Conservation (phyloP, 768 basidiomycete species). For the Boletus vinaceobasis region DNA sequence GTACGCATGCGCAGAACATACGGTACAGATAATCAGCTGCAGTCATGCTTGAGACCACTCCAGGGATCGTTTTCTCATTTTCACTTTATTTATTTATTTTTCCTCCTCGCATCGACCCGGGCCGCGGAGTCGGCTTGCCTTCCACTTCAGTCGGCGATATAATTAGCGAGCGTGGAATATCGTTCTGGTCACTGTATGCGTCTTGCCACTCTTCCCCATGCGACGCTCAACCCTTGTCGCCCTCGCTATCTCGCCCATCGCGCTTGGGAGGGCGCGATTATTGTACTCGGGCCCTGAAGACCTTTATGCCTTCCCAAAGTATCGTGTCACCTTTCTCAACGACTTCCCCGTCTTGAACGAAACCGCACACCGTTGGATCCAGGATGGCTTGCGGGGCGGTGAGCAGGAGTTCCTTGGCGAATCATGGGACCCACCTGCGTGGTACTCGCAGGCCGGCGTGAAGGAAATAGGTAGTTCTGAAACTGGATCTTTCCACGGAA, state of each 20-base stretch:
- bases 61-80: not conserved
- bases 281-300: conserved; percentile 78
- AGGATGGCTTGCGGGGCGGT: conserved; percentile 68
- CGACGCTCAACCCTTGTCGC: conserved; percentile 12
- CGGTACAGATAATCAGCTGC: not conserved
- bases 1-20: conserved; percentile 3
- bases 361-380: conserved; percentile 74
- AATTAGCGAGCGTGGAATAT: conserved; percentile 22
- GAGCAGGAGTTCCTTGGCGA: conserved; percentile 75
- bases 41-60: not conserved
- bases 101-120: not conserved
- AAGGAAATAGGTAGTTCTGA: conserved; percentile 63
- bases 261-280: conserved; percentile 30
- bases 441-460: conserved; percentile 37
- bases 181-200: not conserved
- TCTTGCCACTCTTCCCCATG: conserved; percentile 10
- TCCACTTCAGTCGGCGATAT: conserved; percentile 32
- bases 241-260: conserved; percentile 17
- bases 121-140: conserved; percentile 29
- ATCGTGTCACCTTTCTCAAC: conserved; percentile 74
- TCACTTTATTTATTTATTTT: not conserved
- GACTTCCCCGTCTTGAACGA: conserved; percentile 68
- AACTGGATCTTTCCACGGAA: conserved; percentile 26
- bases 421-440: conserved; percentile 44
- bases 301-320: conserved; percentile 78